Conservation (phyloP, 768 basidiomycete genomes). For the Clitopilus passeckerianus region DNA sequence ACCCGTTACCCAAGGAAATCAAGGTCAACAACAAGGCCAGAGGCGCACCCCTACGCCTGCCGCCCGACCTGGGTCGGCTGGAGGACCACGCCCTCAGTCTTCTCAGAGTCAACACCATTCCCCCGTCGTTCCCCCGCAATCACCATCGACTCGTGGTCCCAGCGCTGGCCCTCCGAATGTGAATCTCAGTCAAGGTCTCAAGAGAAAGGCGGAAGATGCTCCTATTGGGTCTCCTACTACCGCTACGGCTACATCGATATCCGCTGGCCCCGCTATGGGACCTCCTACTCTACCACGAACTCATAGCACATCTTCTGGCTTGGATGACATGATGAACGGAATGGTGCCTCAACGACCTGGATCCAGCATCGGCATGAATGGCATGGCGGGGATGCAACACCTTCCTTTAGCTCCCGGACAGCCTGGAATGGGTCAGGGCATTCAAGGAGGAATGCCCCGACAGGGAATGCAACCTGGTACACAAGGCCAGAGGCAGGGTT, state of each 20-base stretch:
- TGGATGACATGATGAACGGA: constrained; percentile 4
- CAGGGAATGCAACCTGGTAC: neutral
- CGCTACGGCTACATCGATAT: neutral
- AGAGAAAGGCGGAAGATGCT: neutral
- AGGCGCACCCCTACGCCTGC: constrained; percentile 7
- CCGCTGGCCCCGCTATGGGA: constrained; percentile 3
- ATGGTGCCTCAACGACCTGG: constrained; percentile 4
- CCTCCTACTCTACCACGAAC: constrained; percentile 23
- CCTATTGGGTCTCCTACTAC: neutral
- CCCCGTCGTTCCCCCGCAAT: neutral
- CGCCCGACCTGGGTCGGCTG: neutral
- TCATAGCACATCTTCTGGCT: constrained; percentile 16
- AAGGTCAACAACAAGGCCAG: constrained; percentile 2
- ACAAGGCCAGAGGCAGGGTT: neutral
- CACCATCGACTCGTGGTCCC: neutral
- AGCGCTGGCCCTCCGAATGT: neutral
- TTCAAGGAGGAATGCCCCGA: constrained; percentile 6
- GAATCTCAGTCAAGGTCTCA: neutral
- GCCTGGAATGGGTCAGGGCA: constrained; percentile 8
- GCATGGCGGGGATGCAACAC: neutral
- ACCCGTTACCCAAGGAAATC: neutral
- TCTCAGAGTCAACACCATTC: constrained; percentile 4
- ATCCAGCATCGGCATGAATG: constrained; percentile 8
- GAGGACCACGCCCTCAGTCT: neutral
- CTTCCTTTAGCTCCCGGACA: neutral